Percentiles rank a stretch among this genome's conserved stretches.
Conservation (phyloP, 441 rosid genomes). For the Bruguiera hainesii region DNA sequence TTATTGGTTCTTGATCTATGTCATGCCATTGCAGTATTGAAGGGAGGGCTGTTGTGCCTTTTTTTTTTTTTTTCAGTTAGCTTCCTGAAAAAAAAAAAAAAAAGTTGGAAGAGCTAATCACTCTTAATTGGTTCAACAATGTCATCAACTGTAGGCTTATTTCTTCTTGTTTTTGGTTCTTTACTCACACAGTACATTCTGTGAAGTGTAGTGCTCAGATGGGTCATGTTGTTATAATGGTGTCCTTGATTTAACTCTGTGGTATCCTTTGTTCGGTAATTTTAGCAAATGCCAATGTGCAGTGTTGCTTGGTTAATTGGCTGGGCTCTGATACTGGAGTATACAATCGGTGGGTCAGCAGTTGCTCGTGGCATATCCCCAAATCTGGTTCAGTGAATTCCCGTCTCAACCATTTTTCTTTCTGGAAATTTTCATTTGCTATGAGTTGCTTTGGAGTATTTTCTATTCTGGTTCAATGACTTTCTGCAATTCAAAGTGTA, state of each 20-base stretch:
- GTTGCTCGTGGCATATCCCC: slow-evolving; percentile 99
- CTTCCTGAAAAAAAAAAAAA: too few relatives aligned
- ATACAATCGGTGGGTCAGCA: slow-evolving; percentile 92
- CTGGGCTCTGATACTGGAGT: slow-evolving; percentile 93
- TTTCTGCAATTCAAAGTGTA: too few relatives aligned
- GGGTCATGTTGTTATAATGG: too few relatives aligned
- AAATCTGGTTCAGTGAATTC: slow-evolving; percentile 62
- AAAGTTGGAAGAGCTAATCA: too few relatives aligned
- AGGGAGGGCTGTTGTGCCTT: too few relatives aligned
- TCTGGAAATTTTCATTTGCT: not conserved
- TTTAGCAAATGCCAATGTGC: slow-evolving; percentile 17
- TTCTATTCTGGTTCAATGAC: too few relatives aligned
- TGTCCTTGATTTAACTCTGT: not conserved
- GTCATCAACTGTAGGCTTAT: not conserved
- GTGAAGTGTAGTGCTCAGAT: not conserved
- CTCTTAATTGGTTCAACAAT: too few relatives aligned
- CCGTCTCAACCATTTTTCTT: not conserved
- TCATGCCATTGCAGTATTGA: too few relatives aligned
- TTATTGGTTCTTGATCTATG: too few relatives aligned
- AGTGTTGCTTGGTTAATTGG: slow-evolving; percentile 97
- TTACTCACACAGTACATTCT: not conserved
- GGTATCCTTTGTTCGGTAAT: slow-evolving; percentile 6
- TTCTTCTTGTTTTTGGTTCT: not conserved
- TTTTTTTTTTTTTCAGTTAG: too few relatives aligned
- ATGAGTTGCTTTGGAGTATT: too few relatives aligned